Base-by-base conservation (phyloP, 768 basidiomycete genomes). In the Lentinula edodes region DNA sequence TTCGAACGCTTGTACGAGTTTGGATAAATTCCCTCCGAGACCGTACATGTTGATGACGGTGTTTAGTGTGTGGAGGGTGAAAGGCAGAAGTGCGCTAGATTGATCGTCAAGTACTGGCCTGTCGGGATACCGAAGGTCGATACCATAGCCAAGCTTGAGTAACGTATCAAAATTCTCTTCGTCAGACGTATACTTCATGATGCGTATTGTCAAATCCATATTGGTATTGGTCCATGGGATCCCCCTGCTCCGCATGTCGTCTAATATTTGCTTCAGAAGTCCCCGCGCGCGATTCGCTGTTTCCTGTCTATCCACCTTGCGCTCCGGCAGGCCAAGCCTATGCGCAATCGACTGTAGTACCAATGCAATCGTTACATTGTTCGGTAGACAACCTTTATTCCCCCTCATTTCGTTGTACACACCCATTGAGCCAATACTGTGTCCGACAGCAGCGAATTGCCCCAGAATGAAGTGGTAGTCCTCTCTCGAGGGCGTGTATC, bases 61-160 rank as follows among this genome's bases (percentile, higher is more conserved):
- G 72, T 91, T 91, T 43, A 94, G 82, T 1, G 88, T 83, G 18
- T 82, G 70, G 6, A 84, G 86, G 15, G 88, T 84, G 65, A 89
- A 81, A 3, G 78, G 80, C 18, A 80, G 78, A 32, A 76, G 75
- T 15, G 62, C 58, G 10, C 71, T 69, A 38, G 63, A 52, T 9
- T 36, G 52, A 0, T 57, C 48, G 18, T 84, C 83, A 61, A 88
- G 63, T 36, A 88, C 84, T 9, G 80, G 73, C 43, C 84, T 78
- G 67, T 94, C 92, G 0, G 90, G 91, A 66, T 86, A 86, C 20
- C 81, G 76, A 52, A 93, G 71, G 72, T 94, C 92, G 61, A 94
- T 81, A 0, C 87, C 91, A 71, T 93, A 94, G 39, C 82, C 84
- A 66, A 82, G 74, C 65, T 81, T 85, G 76, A 92, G 73, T 28